Conservation (phyloP, 169 alveolate genomes). For the Plasmodium ovale region DNA sequence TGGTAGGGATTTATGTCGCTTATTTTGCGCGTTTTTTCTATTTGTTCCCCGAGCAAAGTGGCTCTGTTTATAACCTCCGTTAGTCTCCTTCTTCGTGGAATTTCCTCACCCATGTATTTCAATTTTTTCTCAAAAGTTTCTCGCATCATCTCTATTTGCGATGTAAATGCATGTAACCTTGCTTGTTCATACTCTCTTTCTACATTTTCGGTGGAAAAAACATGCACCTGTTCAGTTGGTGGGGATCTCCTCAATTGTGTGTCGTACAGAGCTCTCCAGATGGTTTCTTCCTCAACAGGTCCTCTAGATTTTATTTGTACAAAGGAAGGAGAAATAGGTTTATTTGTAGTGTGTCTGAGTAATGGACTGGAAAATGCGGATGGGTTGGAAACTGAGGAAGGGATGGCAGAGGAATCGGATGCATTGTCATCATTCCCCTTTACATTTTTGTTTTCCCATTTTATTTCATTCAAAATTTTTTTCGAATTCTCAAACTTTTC, state of each 20-base stretch:
- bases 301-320: constrained; percentile 55
- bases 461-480: constrained; percentile 29
- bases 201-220: constrained; percentile 44
- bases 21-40: neutral
- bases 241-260: constrained; percentile 70
- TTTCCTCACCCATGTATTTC: constrained; percentile 23
- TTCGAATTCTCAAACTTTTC: constrained; percentile 16
- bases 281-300: constrained; percentile 73
- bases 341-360: too few relatives aligned
- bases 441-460: neutral
- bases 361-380: neutral
- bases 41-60: neutral
- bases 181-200: constrained; percentile 54
- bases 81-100: constrained; percentile 14
- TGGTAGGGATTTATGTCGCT: neutral
- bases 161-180: constrained; percentile 13
- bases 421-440: neutral
- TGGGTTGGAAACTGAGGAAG: neutral
- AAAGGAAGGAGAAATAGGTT: constrained; percentile 40
- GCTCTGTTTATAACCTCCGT: constrained; percentile 1
- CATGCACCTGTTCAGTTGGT: constrained; percentile 59
- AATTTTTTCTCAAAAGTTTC: constrained; percentile 29
- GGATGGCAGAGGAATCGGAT: neutral
- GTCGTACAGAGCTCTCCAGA: constrained; percentile 73
- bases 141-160: constrained; percentile 36